Evolutionary conservation across 2,329 filamentous ascomycete species (phyloP).

Genomic region (Penicillium glabrum): DNA sequence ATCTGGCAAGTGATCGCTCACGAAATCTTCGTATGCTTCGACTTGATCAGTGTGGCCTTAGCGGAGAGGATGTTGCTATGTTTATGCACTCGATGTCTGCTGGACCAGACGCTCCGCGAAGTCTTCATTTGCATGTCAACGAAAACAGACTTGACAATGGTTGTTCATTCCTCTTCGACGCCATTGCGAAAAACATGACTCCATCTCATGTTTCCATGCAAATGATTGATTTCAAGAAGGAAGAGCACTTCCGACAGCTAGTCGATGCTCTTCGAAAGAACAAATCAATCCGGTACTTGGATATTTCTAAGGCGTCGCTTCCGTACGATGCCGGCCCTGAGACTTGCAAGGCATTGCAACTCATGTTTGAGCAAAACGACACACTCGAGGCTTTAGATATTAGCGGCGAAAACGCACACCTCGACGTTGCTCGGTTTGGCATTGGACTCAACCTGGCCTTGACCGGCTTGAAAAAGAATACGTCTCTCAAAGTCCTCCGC

Average conservation of each 20-base stretch:
- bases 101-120: slow-evolving; percentile 50
- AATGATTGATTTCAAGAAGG: slow-evolving; percentile 68
- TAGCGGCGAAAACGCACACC: slow-evolving; percentile 68
- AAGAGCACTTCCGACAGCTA: slow-evolving; percentile 63
- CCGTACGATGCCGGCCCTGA: slow-evolving; percentile 68
- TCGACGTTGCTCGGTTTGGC: slow-evolving; percentile 70
- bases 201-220: slow-evolving; percentile 66
- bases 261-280: slow-evolving; percentile 63
- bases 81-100: slow-evolving; percentile 64
- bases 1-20: slow-evolving; percentile 62
- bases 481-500: slow-evolving; percentile 59
- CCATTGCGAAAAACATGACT: slow-evolving; percentile 53
- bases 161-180: slow-evolving; percentile 43
- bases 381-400: slow-evolving; percentile 67
- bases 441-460: slow-evolving; percentile 67
- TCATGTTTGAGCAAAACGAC: slow-evolving; percentile 67
- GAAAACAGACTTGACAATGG: slow-evolving; percentile 54
- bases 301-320: slow-evolving; percentile 69
- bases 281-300: slow-evolving; percentile 62
- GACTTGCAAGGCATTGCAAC: slow-evolving; percentile 63
- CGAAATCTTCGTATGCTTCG: slow-evolving; percentile 60
- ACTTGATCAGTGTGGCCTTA: slow-evolving; percentile 66
- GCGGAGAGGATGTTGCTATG: slow-evolving; percentile 63
- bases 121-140: slow-evolving; percentile 66
- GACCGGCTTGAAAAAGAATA: slow-evolving; percentile 64